phyloP scores from a whole-genome alignment of 306 rosid species.

The Acacia acuminata region DNA sequence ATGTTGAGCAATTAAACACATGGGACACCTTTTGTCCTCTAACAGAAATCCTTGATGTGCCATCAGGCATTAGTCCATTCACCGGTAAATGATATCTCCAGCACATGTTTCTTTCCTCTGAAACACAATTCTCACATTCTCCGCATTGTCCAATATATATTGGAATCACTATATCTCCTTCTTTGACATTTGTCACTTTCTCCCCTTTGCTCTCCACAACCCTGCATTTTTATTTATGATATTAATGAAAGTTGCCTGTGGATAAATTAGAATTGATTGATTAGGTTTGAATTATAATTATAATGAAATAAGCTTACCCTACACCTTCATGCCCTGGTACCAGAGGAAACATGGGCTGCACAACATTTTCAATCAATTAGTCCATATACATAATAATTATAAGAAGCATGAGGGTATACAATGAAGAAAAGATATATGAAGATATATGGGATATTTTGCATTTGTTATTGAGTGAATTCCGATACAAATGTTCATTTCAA shows the following conservation, averaged over 20 bases:
- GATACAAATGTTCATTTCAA: no score
- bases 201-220: conserved; percentile 38
- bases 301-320: neutral
- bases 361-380: neutral
- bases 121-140: neutral
- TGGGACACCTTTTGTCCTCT: conserved; percentile 34
- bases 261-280: neutral
- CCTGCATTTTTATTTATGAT: neutral
- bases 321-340: neutral
- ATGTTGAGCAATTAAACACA: conserved; percentile 27
- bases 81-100: neutral
- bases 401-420: no score
- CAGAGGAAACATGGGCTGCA: neutral
- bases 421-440: no score
- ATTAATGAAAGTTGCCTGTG: neutral
- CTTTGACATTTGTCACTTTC: conserved; percentile 18
- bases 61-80: neutral
- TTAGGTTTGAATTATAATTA: neutral
- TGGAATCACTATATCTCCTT: conserved; percentile 43
- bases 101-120: neutral
- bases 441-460: no score
- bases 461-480: no score
- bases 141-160: neutral
- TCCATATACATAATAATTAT: no score
- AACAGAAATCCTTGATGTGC: neutral